Conservation (phyloP, 164 flowering plant genomes). For the Platanus orientalis region DNA sequence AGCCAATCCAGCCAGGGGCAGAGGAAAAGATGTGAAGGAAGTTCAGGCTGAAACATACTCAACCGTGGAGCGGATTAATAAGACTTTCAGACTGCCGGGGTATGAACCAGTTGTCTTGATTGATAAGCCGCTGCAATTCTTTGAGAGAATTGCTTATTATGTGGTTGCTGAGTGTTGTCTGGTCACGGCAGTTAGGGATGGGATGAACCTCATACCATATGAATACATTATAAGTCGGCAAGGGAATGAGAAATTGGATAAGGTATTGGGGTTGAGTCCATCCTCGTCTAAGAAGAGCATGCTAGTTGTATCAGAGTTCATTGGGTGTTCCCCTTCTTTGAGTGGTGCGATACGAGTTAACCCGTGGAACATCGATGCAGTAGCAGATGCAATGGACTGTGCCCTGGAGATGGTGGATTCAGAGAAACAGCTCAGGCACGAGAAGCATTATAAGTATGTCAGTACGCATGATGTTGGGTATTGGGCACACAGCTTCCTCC, state of each 20-base stretch:
- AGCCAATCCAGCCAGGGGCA: constrained; percentile 69
- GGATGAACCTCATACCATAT: constrained; percentile 78
- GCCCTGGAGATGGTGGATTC: constrained; percentile 54
- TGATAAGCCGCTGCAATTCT: constrained; percentile 44
- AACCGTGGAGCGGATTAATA: constrained; percentile 49
- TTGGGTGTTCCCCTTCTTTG: constrained; percentile 76
- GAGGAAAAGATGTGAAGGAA: constrained; percentile 69
- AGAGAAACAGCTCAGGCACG: constrained; percentile 67
- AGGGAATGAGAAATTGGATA: constrained; percentile 54
- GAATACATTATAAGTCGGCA: constrained; percentile 64
- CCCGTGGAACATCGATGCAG: constrained; percentile 75
- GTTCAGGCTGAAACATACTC: constrained; percentile 54
- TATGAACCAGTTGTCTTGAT: constrained; percentile 57
- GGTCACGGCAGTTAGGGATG: constrained; percentile 77
- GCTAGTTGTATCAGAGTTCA: constrained; percentile 73
- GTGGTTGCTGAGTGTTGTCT: constrained; percentile 68
- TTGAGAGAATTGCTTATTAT: constrained; percentile 63
- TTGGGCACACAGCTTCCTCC: constrained; percentile 68
- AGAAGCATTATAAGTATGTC: constrained; percentile 69
- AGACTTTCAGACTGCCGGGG: constrained; percentile 46
- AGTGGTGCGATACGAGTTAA: constrained; percentile 82
- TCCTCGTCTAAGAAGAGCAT: constrained; percentile 57
- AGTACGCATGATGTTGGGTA: constrained; percentile 75
- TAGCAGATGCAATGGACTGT: constrained; percentile 68
- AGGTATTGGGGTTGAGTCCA: constrained; percentile 34